Percentiles rank a stretch among this genome's conserved stretches.
Evolutionary conservation across 768 basidiomycete genomes (phyloP).

Genomic region (Podaxis carcinomalis): DNA sequence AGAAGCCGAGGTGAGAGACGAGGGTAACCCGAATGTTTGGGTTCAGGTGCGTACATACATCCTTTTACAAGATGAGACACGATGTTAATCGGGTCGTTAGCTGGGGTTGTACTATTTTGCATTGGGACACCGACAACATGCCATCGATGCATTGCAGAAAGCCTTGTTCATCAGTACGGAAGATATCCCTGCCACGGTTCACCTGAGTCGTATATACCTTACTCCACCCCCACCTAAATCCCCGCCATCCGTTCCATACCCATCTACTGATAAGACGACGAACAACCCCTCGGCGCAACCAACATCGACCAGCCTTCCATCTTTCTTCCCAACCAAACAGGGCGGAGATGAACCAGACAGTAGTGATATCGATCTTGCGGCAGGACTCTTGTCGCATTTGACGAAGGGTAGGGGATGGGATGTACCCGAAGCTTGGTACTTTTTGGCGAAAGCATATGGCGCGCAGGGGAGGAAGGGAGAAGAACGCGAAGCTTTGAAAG

Average conservation of each 20-base stretch:
- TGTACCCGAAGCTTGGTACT: conserved; percentile 93
- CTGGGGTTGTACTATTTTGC: conserved; percentile 72
- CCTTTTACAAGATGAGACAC: background rate
- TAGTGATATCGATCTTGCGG: conserved; percentile 73
- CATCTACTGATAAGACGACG: background rate
- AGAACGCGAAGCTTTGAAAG: conserved; percentile 70
- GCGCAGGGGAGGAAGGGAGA: conserved; percentile 66
- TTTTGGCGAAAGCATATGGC: conserved; percentile 77
- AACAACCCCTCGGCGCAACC: background rate
- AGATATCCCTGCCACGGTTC: conserved; percentile 72
- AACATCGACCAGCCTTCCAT: conserved; percentile 12
- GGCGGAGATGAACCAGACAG: conserved; percentile 14
- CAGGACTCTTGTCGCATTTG: conserved; percentile 71
- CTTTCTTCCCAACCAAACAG: background rate
- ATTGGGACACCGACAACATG: conserved; percentile 51
- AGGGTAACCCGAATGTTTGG: conserved; percentile 88
- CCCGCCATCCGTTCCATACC: conserved; percentile 1
- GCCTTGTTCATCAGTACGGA: conserved; percentile 85
- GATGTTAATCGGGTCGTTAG: conserved; percentile 29
- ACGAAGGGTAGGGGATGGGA: conserved; percentile 86
- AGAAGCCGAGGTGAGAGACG: conserved; percentile 89
- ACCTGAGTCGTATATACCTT: conserved; percentile 76
- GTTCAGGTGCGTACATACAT: conserved; percentile 64
- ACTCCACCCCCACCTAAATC: conserved; percentile 21
- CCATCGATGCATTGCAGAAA: conserved; percentile 77